Evolutionary conservation across 257 asterid species (phyloP).

Genomic region (Nyctanthes arbortristis): DNA sequence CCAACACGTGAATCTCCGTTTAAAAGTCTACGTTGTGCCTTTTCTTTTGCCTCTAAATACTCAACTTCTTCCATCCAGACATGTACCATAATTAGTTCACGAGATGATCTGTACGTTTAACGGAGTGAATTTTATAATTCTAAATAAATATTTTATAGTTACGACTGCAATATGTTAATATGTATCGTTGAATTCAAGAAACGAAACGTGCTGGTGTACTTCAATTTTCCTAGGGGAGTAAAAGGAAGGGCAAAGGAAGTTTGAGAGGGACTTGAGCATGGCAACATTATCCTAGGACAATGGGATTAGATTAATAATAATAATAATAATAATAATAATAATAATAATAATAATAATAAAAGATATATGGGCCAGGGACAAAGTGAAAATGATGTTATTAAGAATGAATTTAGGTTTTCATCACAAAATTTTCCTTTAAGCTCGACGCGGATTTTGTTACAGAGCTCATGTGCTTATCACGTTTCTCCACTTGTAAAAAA

Average conservation of each 20-base stretch:
- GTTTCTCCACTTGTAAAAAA: too few relatives aligned
- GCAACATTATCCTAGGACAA: not conserved
- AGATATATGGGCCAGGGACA: not conserved
- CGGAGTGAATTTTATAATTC: too few relatives aligned
- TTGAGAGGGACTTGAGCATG: not conserved
- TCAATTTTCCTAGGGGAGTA: too few relatives aligned
- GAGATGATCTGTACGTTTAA: too few relatives aligned
- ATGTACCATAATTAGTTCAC: too few relatives aligned
- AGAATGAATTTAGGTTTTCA: not conserved
- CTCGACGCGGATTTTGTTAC: too few relatives aligned
- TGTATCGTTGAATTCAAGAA: not conserved
- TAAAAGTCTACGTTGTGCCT: not conserved
- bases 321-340: too few relatives aligned
- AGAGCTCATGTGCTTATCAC: too few relatives aligned
- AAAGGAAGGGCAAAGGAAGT: not conserved
- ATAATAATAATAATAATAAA: too few relatives aligned
- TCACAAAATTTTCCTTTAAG: too few relatives aligned
- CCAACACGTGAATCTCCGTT: not conserved
- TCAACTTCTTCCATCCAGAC: not conserved
- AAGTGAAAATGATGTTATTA: slow-evolving; percentile 11
- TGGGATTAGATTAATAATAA: not conserved
- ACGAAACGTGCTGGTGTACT: not conserved
- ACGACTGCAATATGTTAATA: too few relatives aligned
- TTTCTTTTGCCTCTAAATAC: not conserved
- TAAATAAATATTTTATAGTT: too few relatives aligned